phyloP scores from a whole-genome alignment of 768 basidiomycete species.

The Rhodotorula kratochvilovae region DNA sequence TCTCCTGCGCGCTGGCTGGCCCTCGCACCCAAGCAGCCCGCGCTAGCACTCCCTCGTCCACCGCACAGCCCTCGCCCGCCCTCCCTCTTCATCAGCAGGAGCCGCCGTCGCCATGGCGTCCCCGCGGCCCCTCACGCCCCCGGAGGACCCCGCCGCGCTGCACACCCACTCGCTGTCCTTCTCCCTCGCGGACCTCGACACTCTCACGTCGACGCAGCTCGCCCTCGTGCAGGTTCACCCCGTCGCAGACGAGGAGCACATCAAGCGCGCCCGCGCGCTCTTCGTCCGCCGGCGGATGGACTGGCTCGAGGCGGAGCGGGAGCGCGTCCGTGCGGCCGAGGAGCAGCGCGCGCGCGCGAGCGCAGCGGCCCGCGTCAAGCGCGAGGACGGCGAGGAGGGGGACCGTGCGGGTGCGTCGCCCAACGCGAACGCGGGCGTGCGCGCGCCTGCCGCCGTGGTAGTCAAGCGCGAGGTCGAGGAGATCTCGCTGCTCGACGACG shows the following conservation, averaged over 20 bases:
- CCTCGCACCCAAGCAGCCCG: too few relatives aligned
- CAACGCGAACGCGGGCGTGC: not conserved
- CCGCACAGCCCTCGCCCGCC: too few relatives aligned
- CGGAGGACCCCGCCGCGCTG: too few relatives aligned
- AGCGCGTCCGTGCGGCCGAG: too few relatives aligned
- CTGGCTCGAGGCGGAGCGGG: not conserved
- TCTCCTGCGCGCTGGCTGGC: too few relatives aligned
- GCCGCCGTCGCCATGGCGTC: too few relatives aligned
- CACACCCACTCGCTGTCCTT: not conserved
- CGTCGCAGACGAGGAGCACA: accelerated
- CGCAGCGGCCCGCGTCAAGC: not conserved
- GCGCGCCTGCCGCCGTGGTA: not conserved
- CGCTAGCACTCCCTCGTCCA: too few relatives aligned
- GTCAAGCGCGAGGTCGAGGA: slow-evolving; percentile 15
- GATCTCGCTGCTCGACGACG: slow-evolving; percentile 6
- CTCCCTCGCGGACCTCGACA: not conserved
- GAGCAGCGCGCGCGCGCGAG: not conserved
- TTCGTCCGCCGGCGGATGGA: not conserved
- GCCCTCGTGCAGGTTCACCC: slow-evolving; percentile 16
- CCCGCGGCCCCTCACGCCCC: too few relatives aligned
- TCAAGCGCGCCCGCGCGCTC: not conserved
- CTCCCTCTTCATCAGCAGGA: too few relatives aligned
- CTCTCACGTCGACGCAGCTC: not conserved
- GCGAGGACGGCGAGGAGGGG: not conserved
- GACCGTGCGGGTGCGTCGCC: too few relatives aligned